Percentiles rank a stretch among this genome's conserved stretches.
These are phyloP conservation scores for Cucurbita pepo DNA, from an alignment of 306 rosid species.

Conservation along the genomic window DNA sequence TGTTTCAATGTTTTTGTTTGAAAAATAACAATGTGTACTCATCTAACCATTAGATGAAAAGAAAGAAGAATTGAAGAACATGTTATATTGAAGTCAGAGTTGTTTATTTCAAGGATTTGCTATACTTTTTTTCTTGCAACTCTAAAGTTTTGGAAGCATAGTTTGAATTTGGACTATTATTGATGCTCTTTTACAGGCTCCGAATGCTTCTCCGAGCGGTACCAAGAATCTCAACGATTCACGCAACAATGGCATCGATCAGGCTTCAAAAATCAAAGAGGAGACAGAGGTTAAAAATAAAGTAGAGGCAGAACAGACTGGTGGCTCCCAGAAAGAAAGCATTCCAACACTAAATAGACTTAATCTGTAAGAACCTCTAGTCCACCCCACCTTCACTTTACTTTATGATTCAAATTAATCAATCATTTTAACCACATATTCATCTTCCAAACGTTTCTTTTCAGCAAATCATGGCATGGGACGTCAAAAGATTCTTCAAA, in stretches of 20 bases:
- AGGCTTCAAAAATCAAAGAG: conserved; percentile 19
- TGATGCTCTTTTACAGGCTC: conserved; percentile 32
- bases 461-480: conserved; percentile 90
- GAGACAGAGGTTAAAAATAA: conserved; percentile 18
- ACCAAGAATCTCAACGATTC: conserved; percentile 11
- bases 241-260: not conserved
- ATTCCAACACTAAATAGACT: conserved; percentile 66
- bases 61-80: not conserved
- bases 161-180: not conserved
- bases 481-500: conserved; percentile 20
- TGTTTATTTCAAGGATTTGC: not conserved
- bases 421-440: conserved; percentile 8
- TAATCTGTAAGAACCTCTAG: conserved; percentile 52
- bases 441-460: conserved; percentile 3
- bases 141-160: not conserved
- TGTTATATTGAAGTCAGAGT: not conserved
- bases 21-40: not conserved
- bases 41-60: not conserved
- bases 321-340: conserved; percentile 35
- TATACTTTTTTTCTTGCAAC: not conserved
- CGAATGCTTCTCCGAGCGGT: conserved; percentile 14
- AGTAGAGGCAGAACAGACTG: conserved; percentile 17
- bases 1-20: not conserved
- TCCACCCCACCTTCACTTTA: not conserved
- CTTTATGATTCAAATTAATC: conserved; percentile 5